phyloP scores from a whole-genome alignment of 805 yeast species.

The Yarrowia osloensis region DNA sequence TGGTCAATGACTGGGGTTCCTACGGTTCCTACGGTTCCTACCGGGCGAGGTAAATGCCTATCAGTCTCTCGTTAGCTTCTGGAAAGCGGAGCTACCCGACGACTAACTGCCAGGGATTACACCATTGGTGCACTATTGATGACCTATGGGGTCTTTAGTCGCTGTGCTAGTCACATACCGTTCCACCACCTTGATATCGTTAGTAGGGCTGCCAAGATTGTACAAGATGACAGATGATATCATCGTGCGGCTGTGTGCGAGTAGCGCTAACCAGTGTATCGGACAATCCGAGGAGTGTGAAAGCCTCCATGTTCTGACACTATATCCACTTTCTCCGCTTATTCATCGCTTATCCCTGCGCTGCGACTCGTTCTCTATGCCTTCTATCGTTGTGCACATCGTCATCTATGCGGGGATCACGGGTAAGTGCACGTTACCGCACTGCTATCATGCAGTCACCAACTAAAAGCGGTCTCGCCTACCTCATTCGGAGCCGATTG shows the following conservation, averaged over 20 bases:
- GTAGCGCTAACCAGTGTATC: background rate
- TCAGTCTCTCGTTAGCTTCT: background rate
- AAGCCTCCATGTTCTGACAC: too few species aligned
- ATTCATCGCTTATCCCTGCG: background rate
- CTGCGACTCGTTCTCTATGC: background rate
- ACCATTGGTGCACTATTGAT: background rate
- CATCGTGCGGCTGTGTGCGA: background rate
- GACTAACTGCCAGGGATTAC: background rate
- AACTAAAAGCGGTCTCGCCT: constrained; percentile 17
- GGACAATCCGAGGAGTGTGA: background rate
- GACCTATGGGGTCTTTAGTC: background rate
- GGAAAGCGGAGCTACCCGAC: constrained; percentile 4
- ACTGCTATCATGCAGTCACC: constrained; percentile 9
- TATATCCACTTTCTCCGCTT: background rate
- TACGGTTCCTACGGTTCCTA: background rate
- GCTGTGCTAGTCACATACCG: background rate
- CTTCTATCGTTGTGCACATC: background rate
- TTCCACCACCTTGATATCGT: background rate
- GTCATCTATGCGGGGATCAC: constrained; percentile 21
- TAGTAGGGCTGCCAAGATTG: background rate
- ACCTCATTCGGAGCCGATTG: constrained; percentile 4
- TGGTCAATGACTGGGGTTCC: background rate
- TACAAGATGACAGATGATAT: background rate
- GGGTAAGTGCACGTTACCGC: constrained; percentile 10
- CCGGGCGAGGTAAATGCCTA: background rate